Evolutionary conservation across 2,329 filamentous ascomycete genomes (phyloP).

Genomic region (Furcasterigmium furcatum): DNA sequence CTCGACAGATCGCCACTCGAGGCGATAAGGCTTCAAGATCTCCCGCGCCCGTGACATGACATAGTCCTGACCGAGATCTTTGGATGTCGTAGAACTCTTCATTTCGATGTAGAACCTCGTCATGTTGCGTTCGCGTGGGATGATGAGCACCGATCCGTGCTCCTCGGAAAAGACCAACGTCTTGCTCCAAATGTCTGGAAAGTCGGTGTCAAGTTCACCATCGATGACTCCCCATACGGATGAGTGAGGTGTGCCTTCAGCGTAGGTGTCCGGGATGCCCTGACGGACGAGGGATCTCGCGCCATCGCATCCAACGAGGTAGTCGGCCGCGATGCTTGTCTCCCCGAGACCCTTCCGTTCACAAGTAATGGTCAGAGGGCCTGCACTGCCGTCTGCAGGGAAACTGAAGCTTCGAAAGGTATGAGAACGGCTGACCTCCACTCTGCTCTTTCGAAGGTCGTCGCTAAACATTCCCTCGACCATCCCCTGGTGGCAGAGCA

Average conservation of each 20-base stretch:
- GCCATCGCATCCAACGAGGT: constrained; percentile 56
- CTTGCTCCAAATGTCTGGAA: constrained; percentile 60
- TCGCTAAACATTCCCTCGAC: constrained; percentile 53
- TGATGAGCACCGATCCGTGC: constrained; percentile 55
- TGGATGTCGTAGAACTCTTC: constrained; percentile 26
- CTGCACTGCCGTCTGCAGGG: neutral
- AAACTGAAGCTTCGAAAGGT: constrained; percentile 4
- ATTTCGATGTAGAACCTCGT: constrained; percentile 40
- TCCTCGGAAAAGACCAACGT: constrained; percentile 50
- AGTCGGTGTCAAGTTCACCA: constrained; percentile 54
- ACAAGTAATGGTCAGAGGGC: constrained; percentile 3
- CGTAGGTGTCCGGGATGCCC: constrained; percentile 35
- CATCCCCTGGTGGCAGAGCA: constrained; percentile 53
- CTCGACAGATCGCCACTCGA: constrained; percentile 54
- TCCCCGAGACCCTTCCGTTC: neutral
- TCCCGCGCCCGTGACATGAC: constrained; percentile 51
- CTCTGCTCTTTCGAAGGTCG: constrained; percentile 47
- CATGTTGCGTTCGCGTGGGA: constrained; percentile 56
- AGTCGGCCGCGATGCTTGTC: constrained; percentile 35
- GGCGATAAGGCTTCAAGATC: constrained; percentile 37
- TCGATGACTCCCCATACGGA: constrained; percentile 57
- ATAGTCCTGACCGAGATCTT: constrained; percentile 50
- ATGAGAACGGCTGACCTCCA: constrained; percentile 37
- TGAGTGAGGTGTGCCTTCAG: constrained; percentile 29
- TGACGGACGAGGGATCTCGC: constrained; percentile 52